Evolutionary conservation across 805 yeast species (phyloP).

Genomic region (Diddensiella transvaalensis): DNA sequence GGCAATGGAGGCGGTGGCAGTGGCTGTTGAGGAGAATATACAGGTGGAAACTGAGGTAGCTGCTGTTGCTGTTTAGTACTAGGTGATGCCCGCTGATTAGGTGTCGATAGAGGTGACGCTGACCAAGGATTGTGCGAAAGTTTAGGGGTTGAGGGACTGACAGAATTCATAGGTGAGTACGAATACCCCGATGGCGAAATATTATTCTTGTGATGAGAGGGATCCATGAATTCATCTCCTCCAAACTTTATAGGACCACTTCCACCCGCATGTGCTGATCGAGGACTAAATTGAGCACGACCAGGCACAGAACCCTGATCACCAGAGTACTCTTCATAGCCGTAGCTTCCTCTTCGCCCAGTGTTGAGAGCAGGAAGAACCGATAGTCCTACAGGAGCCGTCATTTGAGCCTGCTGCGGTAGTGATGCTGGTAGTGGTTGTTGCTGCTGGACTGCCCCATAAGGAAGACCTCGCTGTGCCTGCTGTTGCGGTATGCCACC

Average conservation of each 20-base stretch:
- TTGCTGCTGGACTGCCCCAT: too few species aligned
- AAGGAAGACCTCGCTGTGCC: too few species aligned
- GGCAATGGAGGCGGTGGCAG: neutral
- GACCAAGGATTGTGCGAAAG: constrained; percentile 16
- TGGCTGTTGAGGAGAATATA: constrained; percentile 7
- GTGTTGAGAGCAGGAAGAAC: neutral
- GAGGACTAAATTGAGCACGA: neutral
- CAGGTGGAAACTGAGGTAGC: neutral
- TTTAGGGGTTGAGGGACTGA: constrained; percentile 12
- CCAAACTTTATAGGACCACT: too few species aligned
- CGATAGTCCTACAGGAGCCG: neutral
- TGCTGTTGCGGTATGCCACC: neutral
- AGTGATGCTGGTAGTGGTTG: neutral
- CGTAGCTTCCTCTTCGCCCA: neutral
- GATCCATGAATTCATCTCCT: neutral
- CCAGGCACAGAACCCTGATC: neutral
- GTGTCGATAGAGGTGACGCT: constrained; percentile 17
- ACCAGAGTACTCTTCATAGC: neutral
- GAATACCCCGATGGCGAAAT: neutral
- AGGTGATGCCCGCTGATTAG: constrained; percentile 12
- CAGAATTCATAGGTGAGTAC: constrained; percentile 14
- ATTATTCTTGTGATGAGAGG: neutral
- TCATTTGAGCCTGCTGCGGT: neutral
- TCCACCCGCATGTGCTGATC: neutral
- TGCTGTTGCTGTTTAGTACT: neutral